phyloP scores from a whole-genome alignment of 257 asterid genomes.

The Solanum paucissectum region DNA sequence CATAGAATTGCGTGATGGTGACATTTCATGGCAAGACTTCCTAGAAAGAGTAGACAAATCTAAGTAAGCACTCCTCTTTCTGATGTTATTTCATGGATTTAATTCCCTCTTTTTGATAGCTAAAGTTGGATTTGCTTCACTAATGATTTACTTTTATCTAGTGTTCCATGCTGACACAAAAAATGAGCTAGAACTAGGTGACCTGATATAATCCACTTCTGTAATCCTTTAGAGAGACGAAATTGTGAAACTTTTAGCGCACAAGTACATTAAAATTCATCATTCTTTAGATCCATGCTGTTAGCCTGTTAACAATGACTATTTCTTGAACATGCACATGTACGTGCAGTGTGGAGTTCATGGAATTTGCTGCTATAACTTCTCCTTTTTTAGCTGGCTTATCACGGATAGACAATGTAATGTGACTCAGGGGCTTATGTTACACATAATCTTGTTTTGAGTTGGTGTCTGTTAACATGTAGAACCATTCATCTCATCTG shows the following conservation, averaged over 20 bases:
- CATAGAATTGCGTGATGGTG: conserved; percentile 60
- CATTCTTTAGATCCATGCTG: neutral
- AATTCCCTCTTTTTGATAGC: neutral
- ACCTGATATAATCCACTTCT: neutral
- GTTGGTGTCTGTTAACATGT: neutral
- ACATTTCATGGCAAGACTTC: conserved; percentile 80
- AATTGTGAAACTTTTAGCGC: neutral
- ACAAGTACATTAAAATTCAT: neutral
- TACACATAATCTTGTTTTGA: neutral
- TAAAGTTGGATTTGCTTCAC: neutral
- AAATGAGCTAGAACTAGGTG: neutral
- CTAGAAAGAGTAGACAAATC: conserved; percentile 51
- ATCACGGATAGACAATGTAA: neutral
- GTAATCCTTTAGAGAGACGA: neutral
- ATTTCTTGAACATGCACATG: neutral
- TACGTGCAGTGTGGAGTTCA: neutral
- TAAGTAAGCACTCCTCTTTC: conserved; percentile 34
- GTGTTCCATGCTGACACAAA: neutral
- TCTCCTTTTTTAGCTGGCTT: neutral
- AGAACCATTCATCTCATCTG: neutral
- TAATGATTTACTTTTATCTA: neutral
- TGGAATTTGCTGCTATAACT: neutral
- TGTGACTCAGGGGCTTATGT: neutral
- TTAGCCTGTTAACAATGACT: neutral
- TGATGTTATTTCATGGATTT: neutral